These are phyloP conservation scores for Imleria badia DNA, from an alignment of 768 basidiomycete genomes.

Conservation along the genomic window DNA sequence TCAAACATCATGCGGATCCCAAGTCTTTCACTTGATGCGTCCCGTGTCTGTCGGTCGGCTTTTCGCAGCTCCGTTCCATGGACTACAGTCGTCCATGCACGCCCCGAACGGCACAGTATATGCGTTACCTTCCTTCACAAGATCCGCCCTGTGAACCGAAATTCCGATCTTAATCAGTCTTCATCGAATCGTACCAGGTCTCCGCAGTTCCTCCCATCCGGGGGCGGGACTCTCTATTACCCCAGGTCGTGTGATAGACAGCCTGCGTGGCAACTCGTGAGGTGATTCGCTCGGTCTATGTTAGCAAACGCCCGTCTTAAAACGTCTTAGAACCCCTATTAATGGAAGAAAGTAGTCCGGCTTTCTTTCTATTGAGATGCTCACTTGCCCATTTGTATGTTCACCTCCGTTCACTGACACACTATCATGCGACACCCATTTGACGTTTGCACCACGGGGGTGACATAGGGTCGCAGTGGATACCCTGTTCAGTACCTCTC, in stretches of 20 bases:
- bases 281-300: constrained; percentile 3
- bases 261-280: constrained; percentile 6
- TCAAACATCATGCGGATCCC: constrained; percentile 18
- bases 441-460: background rate
- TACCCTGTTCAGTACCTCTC: background rate
- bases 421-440: background rate
- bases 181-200: constrained; percentile 7
- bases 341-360: background rate
- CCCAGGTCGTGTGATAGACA: constrained; percentile 29
- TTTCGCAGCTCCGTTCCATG: constrained; percentile 19
- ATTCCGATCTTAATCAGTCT: constrained; percentile 15
- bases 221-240: constrained; percentile 28
- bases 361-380: constrained; percentile 8
- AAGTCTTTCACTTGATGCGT: constrained; percentile 5
- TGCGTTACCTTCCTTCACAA: constrained; percentile 23
- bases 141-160: constrained; percentile 21
- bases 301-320: constrained; percentile 1
- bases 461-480: constrained; percentile 1
- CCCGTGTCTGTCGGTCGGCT: constrained; percentile 2
- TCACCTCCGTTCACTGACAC: too few species aligned
- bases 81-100: background rate
- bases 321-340: constrained; percentile 9
- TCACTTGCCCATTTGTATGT: background rate
- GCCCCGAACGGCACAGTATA: constrained; percentile 17
- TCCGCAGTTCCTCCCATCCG: constrained; percentile 23